Evolutionary conservation across 2,329 filamentous ascomycete genomes (phyloP).

Genomic region (Pseudopithomyces maydicus): DNA sequence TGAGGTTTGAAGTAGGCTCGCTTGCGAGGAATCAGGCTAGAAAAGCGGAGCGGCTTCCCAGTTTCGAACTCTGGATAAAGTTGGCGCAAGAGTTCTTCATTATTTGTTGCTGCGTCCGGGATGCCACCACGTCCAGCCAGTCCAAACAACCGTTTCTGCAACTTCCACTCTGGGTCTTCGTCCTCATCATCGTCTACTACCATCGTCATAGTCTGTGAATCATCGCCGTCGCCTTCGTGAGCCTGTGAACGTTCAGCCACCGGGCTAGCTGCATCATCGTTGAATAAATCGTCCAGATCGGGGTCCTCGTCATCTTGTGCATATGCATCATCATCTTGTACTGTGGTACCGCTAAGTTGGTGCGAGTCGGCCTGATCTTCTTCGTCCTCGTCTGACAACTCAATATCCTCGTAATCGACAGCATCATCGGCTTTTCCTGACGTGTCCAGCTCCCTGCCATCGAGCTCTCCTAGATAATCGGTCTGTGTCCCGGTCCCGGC

Average conservation of each 20-base stretch:
- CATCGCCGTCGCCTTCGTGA: background rate
- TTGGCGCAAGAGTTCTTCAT: slow-evolving; percentile 76
- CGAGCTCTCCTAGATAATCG: slow-evolving; percentile 32
- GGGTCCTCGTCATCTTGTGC: slow-evolving; percentile 57
- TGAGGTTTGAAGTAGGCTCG: slow-evolving; percentile 79
- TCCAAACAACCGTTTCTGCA: slow-evolving; percentile 41
- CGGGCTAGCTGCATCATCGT: slow-evolving; percentile 49
- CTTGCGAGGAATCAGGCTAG: slow-evolving; percentile 81
- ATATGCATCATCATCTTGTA: slow-evolving; percentile 30
- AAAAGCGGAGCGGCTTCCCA: slow-evolving; percentile 76
- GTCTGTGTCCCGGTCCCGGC: slow-evolving; percentile 24
- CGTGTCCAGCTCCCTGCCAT: slow-evolving; percentile 46
- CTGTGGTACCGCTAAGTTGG: slow-evolving; percentile 38
- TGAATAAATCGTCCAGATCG: slow-evolving; percentile 70
- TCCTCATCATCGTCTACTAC: slow-evolving; percentile 29
- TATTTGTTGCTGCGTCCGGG: slow-evolving; percentile 72
- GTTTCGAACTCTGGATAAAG: slow-evolving; percentile 82
- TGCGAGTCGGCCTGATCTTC: slow-evolving; percentile 22
- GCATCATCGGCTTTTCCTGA: slow-evolving; percentile 90
- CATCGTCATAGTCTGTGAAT: background rate
- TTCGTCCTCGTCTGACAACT: slow-evolving; percentile 75
- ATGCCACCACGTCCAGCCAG: slow-evolving; percentile 47
- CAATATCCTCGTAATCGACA: slow-evolving; percentile 88
- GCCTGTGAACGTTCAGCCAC: background rate
- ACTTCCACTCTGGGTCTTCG: slow-evolving; percentile 35